Evolutionary conservation across 1,284 basidiomycete genomes (phyloP).

Genomic region (Ganoderma meredithae): DNA sequence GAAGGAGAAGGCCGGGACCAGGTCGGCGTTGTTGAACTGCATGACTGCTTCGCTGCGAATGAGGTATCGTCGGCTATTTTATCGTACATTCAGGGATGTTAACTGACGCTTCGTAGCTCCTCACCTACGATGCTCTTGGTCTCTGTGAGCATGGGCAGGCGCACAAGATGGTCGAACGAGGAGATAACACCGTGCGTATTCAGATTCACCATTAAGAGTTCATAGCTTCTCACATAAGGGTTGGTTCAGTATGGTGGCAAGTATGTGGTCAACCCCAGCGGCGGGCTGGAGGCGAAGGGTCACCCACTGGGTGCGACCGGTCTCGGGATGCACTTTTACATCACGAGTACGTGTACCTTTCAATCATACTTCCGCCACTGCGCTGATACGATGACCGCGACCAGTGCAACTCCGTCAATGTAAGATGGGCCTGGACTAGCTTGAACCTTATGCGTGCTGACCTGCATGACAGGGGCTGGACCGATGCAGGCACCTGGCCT

Average conservation of each 20-base stretch:
- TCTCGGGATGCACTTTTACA: constrained; percentile 89
- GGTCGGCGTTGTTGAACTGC: constrained; percentile 86
- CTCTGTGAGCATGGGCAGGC: constrained; percentile 76
- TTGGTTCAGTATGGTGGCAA: constrained; percentile 77
- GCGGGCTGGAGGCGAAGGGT: constrained; percentile 88
- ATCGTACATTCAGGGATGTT: background rate
- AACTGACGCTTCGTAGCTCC: constrained; percentile 56
- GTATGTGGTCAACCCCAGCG: constrained; percentile 88
- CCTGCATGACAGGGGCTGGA: constrained; percentile 65
- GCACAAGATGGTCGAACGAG: constrained; percentile 77
- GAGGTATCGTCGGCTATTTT: constrained; percentile 53
- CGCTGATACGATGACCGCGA: constrained; percentile 11
- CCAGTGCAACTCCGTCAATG: constrained; percentile 79
- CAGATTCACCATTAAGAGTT: background rate
- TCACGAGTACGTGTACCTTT: constrained; percentile 63
- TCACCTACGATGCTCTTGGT: constrained; percentile 86
- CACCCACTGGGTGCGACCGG: constrained; percentile 88
- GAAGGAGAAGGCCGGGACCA: constrained; percentile 72
- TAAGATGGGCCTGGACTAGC: constrained; percentile 40
- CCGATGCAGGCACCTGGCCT: constrained; percentile 83
- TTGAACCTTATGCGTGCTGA: background rate
- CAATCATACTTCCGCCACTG: constrained; percentile 16
- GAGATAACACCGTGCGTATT: constrained; percentile 77
- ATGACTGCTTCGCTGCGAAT: constrained; percentile 86
- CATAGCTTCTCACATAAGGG: too few relatives aligned